phyloP scores from a whole-genome alignment of 208 protist genomes.

The Trichomonas vaginalis region DNA sequence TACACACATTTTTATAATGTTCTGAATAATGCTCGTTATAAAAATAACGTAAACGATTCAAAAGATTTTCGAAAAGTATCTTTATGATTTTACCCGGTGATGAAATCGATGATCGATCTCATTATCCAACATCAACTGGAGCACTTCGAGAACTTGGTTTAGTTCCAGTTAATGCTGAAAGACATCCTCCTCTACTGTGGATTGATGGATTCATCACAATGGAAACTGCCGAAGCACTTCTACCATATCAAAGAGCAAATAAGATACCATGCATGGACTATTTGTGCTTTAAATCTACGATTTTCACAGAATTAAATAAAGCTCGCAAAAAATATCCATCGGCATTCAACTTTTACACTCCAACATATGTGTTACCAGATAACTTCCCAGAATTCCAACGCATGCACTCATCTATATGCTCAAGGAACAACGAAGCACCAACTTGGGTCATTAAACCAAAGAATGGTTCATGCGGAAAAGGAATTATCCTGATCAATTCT shows the following conservation, averaged over 20 bases:
- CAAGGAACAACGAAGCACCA: background rate
- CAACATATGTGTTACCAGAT: background rate
- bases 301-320: background rate
- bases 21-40: too few relatives aligned
- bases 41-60: too few relatives aligned
- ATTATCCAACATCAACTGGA: background rate
- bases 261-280: constrained; percentile 10
- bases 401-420: background rate
- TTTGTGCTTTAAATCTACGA: background rate
- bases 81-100: background rate
- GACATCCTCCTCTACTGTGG: background rate
- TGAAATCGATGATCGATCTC: background rate
- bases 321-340: background rate
- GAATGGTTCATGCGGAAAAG: background rate
- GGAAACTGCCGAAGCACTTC: background rate
- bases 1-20: too few relatives aligned
- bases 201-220: background rate
- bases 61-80: too few relatives aligned
- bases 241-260: background rate
- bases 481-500: background rate
- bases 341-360: background rate
- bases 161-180: background rate
- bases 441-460: background rate
- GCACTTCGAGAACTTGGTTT: background rate
- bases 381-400: background rate